Base-by-base conservation (phyloP, 176 grass and related monocot genomes). In the Lolium rigidum region DNA sequence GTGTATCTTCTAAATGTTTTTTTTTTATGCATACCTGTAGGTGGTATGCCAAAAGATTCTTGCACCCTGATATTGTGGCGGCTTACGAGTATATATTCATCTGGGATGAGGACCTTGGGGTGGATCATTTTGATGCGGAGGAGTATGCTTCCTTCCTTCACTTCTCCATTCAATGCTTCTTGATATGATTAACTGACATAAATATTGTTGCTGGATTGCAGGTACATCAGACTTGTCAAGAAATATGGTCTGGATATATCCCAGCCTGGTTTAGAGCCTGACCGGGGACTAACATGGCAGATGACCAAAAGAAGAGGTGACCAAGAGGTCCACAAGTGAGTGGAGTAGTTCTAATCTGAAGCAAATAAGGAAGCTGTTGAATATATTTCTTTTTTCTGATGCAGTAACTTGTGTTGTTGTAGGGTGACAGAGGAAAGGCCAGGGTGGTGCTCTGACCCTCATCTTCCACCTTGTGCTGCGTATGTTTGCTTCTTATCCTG, bases 81-180 rank as follows among this genome's bases (percentile, higher is more conserved):
- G 76, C 90, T 31, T 98, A 93, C 10, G 92, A 98, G 2, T 97
- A 95, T 84, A 93, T 97, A 93, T 97, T 97, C 62, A 88, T 97
- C n/a, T 97, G 95, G 95, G 95, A 97, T 85, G 95, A 98, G 77
- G 95, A 98, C 78, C 89, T 98, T 70, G 95, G 95, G 63, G 89
- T 98, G 57, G 95, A 98, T 26, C 95, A 98, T 88, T 98, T 98
- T 62, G 76, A 95, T 82, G 95, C 93, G 18, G 95, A 95, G 85
- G 93, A 98, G 95, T 98, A 93, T 77, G 95, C 47, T 48, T 89
- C 56, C 26, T 22, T 10, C 74, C 31, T 71, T 79, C 21, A 6
- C 14, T 25, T 46, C 50, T 88, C 49, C 20, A 1, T 47, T 80
- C 10, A 52, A 31, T n/a, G 6, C 63, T 71, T 55, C 46, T 76